These are phyloP conservation scores for Ceratobasidium sp. DNA, from an alignment of 1,284 basidiomycete genomes.

Conservation along the genomic window DNA sequence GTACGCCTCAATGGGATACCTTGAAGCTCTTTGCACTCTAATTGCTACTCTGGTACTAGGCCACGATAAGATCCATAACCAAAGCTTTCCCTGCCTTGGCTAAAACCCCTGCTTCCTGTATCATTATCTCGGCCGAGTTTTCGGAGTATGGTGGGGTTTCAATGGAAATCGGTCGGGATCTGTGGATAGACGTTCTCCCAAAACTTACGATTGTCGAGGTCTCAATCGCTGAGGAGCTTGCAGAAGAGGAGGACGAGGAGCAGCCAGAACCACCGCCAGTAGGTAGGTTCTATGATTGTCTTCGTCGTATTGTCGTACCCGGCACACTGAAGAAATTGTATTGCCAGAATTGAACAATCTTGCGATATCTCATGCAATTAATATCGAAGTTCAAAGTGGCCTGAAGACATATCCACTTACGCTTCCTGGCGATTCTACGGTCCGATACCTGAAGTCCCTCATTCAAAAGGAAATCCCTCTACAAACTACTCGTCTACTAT, in stretches of 20 bases:
- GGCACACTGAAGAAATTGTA: no score
- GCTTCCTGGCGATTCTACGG: not conserved
- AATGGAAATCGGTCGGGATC: slow-evolving; percentile 4
- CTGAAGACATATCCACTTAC: not conserved
- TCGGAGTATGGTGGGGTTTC: slow-evolving; percentile 13
- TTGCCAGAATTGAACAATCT: not conserved
- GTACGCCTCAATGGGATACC: not conserved
- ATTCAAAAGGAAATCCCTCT: not conserved
- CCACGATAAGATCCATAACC: not conserved
- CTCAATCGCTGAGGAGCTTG: not conserved
- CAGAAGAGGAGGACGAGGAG: no score
- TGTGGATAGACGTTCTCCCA: slow-evolving; percentile 7
- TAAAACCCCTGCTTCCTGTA: not conserved
- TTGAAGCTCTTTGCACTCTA: not conserved
- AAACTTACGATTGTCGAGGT: slow-evolving; percentile 13
- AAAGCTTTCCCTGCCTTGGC: slow-evolving; percentile 15
- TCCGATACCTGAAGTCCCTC: slow-evolving; percentile 12
- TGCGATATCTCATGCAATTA: not conserved
- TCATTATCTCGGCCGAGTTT: slow-evolving; percentile 14
- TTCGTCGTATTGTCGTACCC: no score
- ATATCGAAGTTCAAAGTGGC: slow-evolving; percentile 4
- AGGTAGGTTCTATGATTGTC: no score
- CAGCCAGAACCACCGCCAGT: no score
- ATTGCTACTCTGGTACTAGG: not conserved
- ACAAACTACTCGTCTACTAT: not conserved